Evolutionary conservation across 192 early-diverging fungal genomes (phyloP).

Genomic region (Coemansia asiatica): DNA sequence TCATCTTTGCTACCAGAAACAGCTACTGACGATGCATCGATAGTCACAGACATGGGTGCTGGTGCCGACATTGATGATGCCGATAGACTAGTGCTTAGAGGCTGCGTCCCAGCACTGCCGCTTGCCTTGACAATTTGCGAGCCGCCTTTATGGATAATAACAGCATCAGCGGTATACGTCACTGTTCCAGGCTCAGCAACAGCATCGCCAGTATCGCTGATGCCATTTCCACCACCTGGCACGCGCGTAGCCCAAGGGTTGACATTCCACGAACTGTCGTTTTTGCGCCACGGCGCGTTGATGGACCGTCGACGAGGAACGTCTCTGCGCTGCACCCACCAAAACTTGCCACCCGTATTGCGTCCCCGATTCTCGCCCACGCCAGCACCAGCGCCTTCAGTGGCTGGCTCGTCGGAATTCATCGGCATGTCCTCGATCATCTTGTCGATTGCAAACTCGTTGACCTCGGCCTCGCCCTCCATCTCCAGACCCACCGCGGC

Average conservation of each 20-base stretch:
- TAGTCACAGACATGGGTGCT: no score
- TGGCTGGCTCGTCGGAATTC: slow-evolving; percentile 8
- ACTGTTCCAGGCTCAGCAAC: slow-evolving; percentile 19
- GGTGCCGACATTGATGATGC: background rate
- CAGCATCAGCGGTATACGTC: slow-evolving; percentile 38
- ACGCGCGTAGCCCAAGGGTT: slow-evolving; percentile 39
- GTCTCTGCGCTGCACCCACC: slow-evolving; percentile 50
- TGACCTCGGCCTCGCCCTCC: slow-evolving; percentile 56
- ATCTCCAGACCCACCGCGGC: slow-evolving; percentile 34
- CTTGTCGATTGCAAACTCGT: slow-evolving; percentile 54
- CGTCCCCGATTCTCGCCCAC: background rate
- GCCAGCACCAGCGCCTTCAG: slow-evolving; percentile 4
- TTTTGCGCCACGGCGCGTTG: slow-evolving; percentile 48
- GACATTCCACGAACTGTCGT: slow-evolving; percentile 54
- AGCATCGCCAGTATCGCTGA: background rate
- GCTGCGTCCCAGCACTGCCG: background rate
- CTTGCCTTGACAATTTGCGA: slow-evolving; percentile 17
- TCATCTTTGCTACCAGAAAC: background rate
- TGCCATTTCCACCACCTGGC: no score
- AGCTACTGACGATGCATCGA: no score
- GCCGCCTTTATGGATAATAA: slow-evolving; percentile 22
- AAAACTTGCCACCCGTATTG: slow-evolving; percentile 29
- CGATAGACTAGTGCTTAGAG: background rate
- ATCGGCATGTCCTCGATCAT: slow-evolving; percentile 47
- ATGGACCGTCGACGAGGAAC: slow-evolving; percentile 53